Evolutionary conservation across 2,329 filamentous ascomycete genomes (phyloP), one percentile per base, ranked within the genome.

Genomic region (Colletotrichum musae): DNA sequence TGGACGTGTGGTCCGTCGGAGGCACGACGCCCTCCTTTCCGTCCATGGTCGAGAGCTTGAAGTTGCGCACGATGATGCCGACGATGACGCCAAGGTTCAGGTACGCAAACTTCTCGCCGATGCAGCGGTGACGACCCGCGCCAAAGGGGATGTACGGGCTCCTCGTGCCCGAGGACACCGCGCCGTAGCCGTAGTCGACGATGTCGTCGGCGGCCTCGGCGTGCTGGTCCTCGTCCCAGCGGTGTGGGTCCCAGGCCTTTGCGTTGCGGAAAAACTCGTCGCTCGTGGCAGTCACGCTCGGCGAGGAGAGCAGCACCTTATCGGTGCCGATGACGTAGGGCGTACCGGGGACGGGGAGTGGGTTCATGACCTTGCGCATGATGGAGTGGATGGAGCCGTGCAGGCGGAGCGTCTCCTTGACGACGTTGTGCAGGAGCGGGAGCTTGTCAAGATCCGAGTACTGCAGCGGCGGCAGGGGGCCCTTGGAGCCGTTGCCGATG

Each of bases 61-160:
- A 93, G 62, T 90, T 79, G 57, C 94, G 88, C 47, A 97, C 92
- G 73, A 95, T 83, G 68, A 90, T 91, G 58, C 91, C 94, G 13
- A 91, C 85, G 73, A 98, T 97, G 52, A 94, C 94, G 78, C 95
- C 92, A 71, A 98, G 86, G 83, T 98, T 95, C 66, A 97, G 87
- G 79, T 97, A 97, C 74, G 95, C 95, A 80, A 98, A 98, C 77
- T 97, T 94, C 86, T 98, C 95, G 73, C 95, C 95, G 77, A 98
- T 98, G 82, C 95, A 98, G 73, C 95, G 88, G 82, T 98, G 95
- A 74, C 95, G 88, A 48, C 95, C 95, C 39, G 95, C 95, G 68
- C 95, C 95, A 78, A 98, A 98, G 2, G 95, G 95, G 54, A 98
- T 89, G 80, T 98, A 98, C 0, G 95, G 95, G 60, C 93, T 96